These are phyloP conservation scores for Gossypium turneri DNA, from an alignment of 345 rosid genomes.

Conservation along the genomic window DNA sequence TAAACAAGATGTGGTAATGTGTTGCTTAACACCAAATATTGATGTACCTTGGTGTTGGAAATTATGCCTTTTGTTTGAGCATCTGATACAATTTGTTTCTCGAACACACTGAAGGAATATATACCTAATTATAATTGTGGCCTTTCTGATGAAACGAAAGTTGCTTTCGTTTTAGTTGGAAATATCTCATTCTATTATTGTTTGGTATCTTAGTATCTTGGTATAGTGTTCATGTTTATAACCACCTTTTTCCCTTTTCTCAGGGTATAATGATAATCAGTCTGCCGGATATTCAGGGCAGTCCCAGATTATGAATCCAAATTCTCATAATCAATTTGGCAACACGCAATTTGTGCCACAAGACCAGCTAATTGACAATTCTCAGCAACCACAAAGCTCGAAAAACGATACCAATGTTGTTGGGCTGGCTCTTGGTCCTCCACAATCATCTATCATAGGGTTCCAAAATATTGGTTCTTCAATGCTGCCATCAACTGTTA, in stretches of 20 bases:
- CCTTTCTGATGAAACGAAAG: background rate
- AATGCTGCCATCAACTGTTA: conserved; percentile 40
- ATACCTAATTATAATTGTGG: background rate
- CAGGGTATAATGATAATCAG: conserved; percentile 56
- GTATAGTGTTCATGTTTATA: background rate
- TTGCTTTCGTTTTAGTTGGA: background rate
- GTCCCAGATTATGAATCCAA: conserved; percentile 51
- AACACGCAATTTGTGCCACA: conserved; percentile 35
- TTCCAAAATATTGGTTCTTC: conserved; percentile 46
- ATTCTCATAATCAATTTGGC: conserved; percentile 45
- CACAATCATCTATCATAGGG: conserved; percentile 51
- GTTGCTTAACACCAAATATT: background rate
- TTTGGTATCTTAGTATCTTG: conserved; percentile 1
- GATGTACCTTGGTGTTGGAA: background rate
- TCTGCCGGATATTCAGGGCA: conserved; percentile 45
- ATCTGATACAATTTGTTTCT: background rate
- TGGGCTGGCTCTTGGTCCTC: conserved; percentile 73
- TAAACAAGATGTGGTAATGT: background rate
- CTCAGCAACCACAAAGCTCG: conserved; percentile 42
- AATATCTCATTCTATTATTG: background rate
- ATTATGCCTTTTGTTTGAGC: background rate
- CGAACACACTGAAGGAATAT: background rate
- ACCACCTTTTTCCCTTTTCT: conserved; percentile 3
- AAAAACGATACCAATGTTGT: conserved; percentile 41
- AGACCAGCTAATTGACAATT: conserved; percentile 38